Conservation (phyloP, 306 rosid species). For the Lotus japonicus region DNA sequence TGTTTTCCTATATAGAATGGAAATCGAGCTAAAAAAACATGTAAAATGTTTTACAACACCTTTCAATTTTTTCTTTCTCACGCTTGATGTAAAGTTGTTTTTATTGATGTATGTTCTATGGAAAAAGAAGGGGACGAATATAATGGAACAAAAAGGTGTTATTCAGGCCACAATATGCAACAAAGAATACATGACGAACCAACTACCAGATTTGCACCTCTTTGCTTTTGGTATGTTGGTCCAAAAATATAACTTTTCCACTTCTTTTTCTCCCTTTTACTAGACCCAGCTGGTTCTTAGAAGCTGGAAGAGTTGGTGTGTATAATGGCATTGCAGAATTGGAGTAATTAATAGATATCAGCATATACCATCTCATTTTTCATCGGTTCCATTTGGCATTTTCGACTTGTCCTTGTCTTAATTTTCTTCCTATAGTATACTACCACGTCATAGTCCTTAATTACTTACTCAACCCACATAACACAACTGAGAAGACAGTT, state of each 20-base stretch:
- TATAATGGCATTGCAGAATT: not conserved
- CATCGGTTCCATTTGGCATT: not conserved
- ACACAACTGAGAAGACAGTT: not conserved
- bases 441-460: too few species aligned
- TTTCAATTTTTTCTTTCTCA: too few species aligned
- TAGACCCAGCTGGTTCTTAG: not conserved
- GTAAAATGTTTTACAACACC: too few species aligned
- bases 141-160: too few species aligned
- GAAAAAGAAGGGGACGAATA: too few species aligned
- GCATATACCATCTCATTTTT: not conserved
- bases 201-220: not conserved
- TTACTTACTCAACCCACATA: not conserved
- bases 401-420: not conserved
- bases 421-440: not conserved
- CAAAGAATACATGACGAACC: not conserved
- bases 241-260: not conserved
- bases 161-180: not conserved
- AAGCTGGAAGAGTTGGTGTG: not conserved
- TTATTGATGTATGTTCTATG: too few species aligned
- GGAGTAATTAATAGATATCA: not conserved
- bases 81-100: too few species aligned
- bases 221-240: constrained; percentile 1
- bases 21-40: too few species aligned
- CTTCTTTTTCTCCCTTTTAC: not conserved
- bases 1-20: too few species aligned